phyloP scores from a whole-genome alignment of 208 protist genomes.

The Kentomonas sorsogonicus region DNA sequence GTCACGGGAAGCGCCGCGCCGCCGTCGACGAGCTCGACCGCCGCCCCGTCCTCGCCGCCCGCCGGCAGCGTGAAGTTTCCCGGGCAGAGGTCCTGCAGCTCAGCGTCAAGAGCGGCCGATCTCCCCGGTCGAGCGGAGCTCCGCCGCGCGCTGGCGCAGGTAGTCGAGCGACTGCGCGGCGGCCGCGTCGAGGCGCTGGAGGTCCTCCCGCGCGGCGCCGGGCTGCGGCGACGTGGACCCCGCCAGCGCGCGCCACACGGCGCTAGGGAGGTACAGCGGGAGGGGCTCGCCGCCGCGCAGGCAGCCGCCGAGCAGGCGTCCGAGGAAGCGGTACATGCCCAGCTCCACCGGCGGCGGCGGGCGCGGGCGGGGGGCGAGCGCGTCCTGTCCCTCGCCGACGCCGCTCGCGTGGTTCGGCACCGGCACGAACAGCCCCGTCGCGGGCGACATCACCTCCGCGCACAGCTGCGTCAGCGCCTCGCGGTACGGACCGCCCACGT shows the following conservation, averaged over 20 bases:
- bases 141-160: conserved; percentile 18
- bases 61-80: conserved; percentile 73
- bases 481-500: conserved; percentile 91
- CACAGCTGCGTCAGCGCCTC: conserved; percentile 89
- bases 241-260: conserved; percentile 90
- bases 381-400: conserved; percentile 73
- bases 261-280: conserved; percentile 84
- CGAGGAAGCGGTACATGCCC: conserved; percentile 89
- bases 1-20: conserved; percentile 52
- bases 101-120: conserved; percentile 14
- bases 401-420: conserved; percentile 69
- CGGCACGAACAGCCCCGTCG: conserved; percentile 82
- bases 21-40: conserved; percentile 53
- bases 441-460: conserved; percentile 79
- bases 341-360: conserved; percentile 33
- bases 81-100: conserved; percentile 48
- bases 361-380: conserved; percentile 67
- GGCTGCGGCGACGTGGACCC: conserved; percentile 38
- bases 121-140: neutral
- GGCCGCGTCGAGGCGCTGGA: conserved; percentile 49
- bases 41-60: conserved; percentile 35
- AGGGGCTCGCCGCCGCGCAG: conserved; percentile 89
- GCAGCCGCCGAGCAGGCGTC: conserved; percentile 92
- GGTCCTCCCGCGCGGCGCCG: no score
- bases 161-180: conserved; percentile 58